Base-by-base conservation (phyloP, 345 rosid genomes). In the Sisymbrium irio region DNA sequence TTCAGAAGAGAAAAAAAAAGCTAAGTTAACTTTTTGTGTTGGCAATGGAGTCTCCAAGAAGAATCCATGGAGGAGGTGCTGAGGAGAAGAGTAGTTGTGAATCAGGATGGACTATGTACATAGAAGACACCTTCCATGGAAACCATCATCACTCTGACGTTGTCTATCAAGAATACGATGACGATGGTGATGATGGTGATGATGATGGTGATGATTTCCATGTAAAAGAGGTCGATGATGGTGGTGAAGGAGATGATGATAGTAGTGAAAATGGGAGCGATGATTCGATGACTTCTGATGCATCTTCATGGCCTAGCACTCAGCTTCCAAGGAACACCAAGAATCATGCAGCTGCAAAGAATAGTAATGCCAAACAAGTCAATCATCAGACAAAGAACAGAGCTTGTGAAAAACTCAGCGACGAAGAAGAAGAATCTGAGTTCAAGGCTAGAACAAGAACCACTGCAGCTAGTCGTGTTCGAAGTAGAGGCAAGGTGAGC, bases 251-350 rank as follows among this genome's bases (percentile, higher is more conserved):
- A 45, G 69, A n/a, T 50, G 35, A 51, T 51, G 75, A 74, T 53
- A 40, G 44, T 69, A 49, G 77, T 49, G 71, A 56, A n/a, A 65
- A 65, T 54, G 76, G 79, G 76, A 86, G 89, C 15, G 88, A 87
- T 80, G 95, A 89, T 49, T 89, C 95, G 5, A 85, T 89, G 95
- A 82, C 86, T 32, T 89, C 95, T 28, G 95, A 89, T 78, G 95
- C 95, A 32, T 87, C 91, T 25, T 89, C 95, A 36, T 85, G 91
- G 62, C 91, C 88, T 62, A 82, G 83, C 35, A 82, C 63, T 61
- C 81, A 85, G 57, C 62, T 65, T 75, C 70, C 75, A 66, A 56
- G 62, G 32, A 60, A 47, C 44, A 73, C 50, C 59, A 67, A 63
- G 71, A 72, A 81, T 81, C 77, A 77, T 68, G 72, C 33, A 74